These are phyloP conservation scores for Candida yuanshanica DNA, from an alignment of 805 yeast genomes.

Conservation along the genomic window DNA sequence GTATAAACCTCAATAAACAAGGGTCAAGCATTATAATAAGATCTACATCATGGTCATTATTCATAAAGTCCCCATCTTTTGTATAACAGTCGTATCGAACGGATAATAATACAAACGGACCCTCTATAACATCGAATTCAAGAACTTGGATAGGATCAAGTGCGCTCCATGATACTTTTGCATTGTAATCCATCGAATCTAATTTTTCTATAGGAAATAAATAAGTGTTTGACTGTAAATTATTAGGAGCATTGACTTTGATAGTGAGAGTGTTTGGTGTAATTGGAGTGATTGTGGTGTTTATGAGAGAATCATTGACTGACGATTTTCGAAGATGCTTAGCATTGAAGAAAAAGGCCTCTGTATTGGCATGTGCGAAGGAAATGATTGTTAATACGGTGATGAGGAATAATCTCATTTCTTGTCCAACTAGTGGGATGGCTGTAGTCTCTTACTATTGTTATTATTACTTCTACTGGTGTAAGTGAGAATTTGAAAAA, in stretches of 20 bases:
- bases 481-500: neutral
- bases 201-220: neutral
- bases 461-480: no score
- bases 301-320: neutral
- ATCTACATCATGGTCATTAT: neutral
- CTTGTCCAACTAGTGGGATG: neutral
- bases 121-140: constrained; percentile 9
- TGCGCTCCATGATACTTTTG: constrained; percentile 21
- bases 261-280: constrained; percentile 1
- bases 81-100: constrained; percentile 15
- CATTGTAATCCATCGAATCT: constrained; percentile 7
- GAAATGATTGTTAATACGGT: neutral
- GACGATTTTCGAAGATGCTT: neutral
- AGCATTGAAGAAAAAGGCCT: constrained; percentile 14
- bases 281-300: neutral
- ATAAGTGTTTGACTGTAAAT: neutral
- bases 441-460: no score
- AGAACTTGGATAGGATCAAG: constrained; percentile 16
- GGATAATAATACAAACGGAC: constrained; percentile 1
- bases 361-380: constrained; percentile 13
- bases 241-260: neutral
- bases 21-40: constrained; percentile 8
- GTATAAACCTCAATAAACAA: constrained; percentile 3
- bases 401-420: neutral
- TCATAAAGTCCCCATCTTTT: constrained; percentile 9